Base-by-base conservation (phyloP, 371 early-diverging fungal genomes). In the Mucor racemosus region DNA sequence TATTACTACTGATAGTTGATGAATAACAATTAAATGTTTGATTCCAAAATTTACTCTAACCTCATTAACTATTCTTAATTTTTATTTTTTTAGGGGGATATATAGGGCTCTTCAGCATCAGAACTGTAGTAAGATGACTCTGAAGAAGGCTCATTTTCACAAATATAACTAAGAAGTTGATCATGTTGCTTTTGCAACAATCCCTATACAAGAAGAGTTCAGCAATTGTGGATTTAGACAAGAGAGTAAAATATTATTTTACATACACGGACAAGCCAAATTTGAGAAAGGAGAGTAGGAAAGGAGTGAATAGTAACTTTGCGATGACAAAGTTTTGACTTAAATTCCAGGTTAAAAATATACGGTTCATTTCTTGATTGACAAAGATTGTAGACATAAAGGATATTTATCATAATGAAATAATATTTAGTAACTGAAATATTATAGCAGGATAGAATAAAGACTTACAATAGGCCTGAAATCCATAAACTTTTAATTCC, bases 381-480 rank as follows among this genome's bases (percentile, higher is more conserved):
- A 11, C n/a, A 6, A 14, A 44, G 17, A 15, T 17, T 44, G 44
- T 44, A 44, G 7, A 15, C 4, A 15, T 44, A 17, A 14, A 44
- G n/a, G 0, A n/a, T 44, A 15, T 44, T 44, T 5, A 44, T 17
- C n/a, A 41, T 41, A 14, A 5, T 1, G 44, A 6, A 0, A n/a
- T 17, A 44, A 44, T 44, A 38, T 44, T 44, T 44, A 44, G 17
- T 7, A 44, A n/a, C 44, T 6, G 44, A 6, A 7, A n/a, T 38
- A 38, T 38, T 38, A 36, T 36, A 38, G 38, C 38, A 44, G 14
- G 15, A n/a, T 7, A 44, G 7, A n/a, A n/a, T 14, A 6, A 44
- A 17, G 19, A 60, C 56, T 46, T 60, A 60, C 61, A 55, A n/a
- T 61, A 66, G 41, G 54, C 8, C 21, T 66, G 67, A 13, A 66